Evolutionary conservation across 2,329 filamentous ascomycete genomes (phyloP).

Genomic region (Myriangium duriaei): DNA sequence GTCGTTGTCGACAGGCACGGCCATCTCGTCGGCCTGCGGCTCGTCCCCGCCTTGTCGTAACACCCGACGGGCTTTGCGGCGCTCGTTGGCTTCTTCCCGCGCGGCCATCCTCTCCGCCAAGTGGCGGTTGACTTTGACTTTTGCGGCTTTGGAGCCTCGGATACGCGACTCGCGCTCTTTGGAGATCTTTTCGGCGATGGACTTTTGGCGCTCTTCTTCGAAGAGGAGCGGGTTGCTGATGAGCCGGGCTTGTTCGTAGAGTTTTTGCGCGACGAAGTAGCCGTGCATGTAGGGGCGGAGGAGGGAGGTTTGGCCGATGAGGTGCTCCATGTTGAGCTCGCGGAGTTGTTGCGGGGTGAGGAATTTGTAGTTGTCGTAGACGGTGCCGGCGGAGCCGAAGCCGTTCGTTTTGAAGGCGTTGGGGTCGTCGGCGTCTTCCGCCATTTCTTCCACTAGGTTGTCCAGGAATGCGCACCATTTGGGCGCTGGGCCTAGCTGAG

Average conservation of each 20-base stretch:
- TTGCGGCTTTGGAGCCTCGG: constrained; percentile 67
- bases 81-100: constrained; percentile 54
- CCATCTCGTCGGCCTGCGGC: constrained; percentile 39
- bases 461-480: constrained; percentile 96
- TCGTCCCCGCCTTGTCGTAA: constrained; percentile 49
- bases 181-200: constrained; percentile 87
- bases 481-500: constrained; percentile 82
- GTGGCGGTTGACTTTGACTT: constrained; percentile 76
- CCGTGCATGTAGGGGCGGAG: constrained; percentile 97
- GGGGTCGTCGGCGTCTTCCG: constrained; percentile 60
- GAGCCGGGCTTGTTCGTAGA: constrained; percentile 88
- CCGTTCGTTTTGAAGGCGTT: constrained; percentile 34
- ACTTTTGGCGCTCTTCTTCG: constrained; percentile 83
- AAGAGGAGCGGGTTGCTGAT: constrained; percentile 90
- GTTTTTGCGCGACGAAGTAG: constrained; percentile 87
- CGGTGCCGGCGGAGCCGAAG: constrained; percentile 48
- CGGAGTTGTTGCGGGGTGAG: constrained; percentile 77
- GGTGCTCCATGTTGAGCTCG: constrained; percentile 71
- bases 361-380: constrained; percentile 99
- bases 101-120: constrained; percentile 52
- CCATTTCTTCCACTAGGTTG: constrained; percentile 97
- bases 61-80: constrained; percentile 33
- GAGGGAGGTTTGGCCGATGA: constrained; percentile 81
- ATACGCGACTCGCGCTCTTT: constrained; percentile 95
- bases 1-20: constrained; percentile 46